A percentile compares a stretch with the other conserved stretches of the same genome.
Evolutionary conservation across 768 basidiomycete species (phyloP).

Genomic region (Pulveroboletus sp.): DNA sequence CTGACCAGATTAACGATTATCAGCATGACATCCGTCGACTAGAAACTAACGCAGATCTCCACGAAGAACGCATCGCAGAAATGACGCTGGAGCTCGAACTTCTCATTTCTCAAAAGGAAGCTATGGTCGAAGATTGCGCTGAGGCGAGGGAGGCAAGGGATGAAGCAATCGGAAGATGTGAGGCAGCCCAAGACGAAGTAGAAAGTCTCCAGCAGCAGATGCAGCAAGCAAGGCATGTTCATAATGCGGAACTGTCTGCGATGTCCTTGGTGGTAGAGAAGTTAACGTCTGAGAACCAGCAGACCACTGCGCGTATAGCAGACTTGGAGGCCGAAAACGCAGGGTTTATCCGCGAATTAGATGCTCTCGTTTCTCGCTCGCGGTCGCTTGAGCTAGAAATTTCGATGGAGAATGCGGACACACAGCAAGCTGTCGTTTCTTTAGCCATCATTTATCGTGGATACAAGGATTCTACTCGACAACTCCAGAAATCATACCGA

Average conservation of each 20-base stretch:
- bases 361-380: slow-evolving; percentile 10
- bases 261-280: slow-evolving; percentile 40
- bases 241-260: slow-evolving; percentile 35
- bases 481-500: slow-evolving; percentile 8
- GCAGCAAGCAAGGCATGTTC: slow-evolving; percentile 18
- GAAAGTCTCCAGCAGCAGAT: slow-evolving; percentile 41
- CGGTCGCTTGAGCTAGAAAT: slow-evolving; percentile 10
- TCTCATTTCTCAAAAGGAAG: slow-evolving; percentile 62
- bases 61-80: slow-evolving; percentile 73
- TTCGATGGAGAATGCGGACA: slow-evolving; percentile 4
- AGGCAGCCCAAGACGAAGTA: slow-evolving; percentile 60
- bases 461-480: slow-evolving; percentile 15
- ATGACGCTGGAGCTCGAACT: slow-evolving; percentile 69
- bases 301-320: slow-evolving; percentile 14
- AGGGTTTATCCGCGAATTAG: slow-evolving; percentile 12
- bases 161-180: slow-evolving; percentile 52
- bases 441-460: slow-evolving; percentile 21
- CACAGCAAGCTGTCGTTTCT: slow-evolving; percentile 20
- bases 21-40: slow-evolving; percentile 77
- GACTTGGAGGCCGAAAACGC: slow-evolving; percentile 17
- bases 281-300: slow-evolving; percentile 33
- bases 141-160: slow-evolving; percentile 74
- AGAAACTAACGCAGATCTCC: slow-evolving; percentile 69
- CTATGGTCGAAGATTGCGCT: slow-evolving; percentile 84
- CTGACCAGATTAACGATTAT: slow-evolving; percentile 73